phyloP scores from a whole-genome alignment of 2,329 filamentous ascomycete genomes.

The Fusarium buxicola region DNA sequence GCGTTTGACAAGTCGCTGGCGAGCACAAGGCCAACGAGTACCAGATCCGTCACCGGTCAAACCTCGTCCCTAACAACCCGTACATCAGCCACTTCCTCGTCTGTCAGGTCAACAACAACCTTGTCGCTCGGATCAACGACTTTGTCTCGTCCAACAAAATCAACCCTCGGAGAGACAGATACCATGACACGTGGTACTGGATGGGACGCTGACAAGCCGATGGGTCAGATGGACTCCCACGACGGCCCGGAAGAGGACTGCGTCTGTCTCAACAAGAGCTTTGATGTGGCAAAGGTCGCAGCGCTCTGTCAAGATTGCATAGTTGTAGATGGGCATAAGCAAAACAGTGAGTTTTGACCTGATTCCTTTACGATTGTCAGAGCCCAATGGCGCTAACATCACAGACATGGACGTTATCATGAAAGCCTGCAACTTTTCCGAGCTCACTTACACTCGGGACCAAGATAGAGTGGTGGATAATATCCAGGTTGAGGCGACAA shows the following conservation, averaged over 20 bases:
- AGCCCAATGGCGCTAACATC: constrained; percentile 5
- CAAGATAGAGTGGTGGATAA: constrained; percentile 50
- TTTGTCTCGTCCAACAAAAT: constrained; percentile 7
- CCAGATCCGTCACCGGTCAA: constrained; percentile 15
- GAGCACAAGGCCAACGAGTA: constrained; percentile 15
- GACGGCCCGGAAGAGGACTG: constrained; percentile 50
- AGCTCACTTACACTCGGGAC: constrained; percentile 45
- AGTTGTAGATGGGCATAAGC: constrained; percentile 44
- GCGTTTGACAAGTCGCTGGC: constrained; percentile 18
- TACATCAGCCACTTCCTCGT: constrained; percentile 13
- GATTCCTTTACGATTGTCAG: neutral
- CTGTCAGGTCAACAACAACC: constrained; percentile 16
- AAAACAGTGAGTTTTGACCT: constrained; percentile 47
- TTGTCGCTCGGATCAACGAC: too few species aligned
- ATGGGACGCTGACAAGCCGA: constrained; percentile 25
- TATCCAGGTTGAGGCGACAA: constrained; percentile 50
- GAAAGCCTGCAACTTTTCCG: constrained; percentile 50
- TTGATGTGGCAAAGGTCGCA: constrained; percentile 54
- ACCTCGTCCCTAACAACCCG: constrained; percentile 1
- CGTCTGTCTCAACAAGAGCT: constrained; percentile 55
- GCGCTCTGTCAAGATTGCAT: constrained; percentile 56
- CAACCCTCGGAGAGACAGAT: constrained; percentile 7
- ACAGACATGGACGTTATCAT: constrained; percentile 54
- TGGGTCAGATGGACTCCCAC: constrained; percentile 29
- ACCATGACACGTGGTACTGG: constrained; percentile 11